phyloP scores from a whole-genome alignment of 148 eudicot genomes.

The Tetragonia tetragonoides region DNA sequence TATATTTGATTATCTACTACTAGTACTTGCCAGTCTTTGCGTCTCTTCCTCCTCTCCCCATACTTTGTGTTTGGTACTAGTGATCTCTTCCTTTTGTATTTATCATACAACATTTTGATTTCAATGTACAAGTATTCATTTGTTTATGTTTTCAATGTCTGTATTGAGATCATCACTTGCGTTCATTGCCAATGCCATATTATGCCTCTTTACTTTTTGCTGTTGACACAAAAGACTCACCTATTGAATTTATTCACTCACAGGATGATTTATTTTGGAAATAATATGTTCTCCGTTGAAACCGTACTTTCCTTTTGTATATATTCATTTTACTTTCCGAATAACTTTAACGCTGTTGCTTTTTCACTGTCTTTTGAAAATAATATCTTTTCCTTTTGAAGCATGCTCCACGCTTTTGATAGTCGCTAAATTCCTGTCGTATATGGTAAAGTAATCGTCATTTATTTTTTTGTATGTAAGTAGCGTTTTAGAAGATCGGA shows the following conservation, averaged over 20 bases:
- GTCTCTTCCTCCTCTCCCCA: not conserved
- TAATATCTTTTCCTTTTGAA: not conserved
- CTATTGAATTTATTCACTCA: not conserved
- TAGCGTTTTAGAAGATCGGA: not conserved
- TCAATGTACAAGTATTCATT: not conserved
- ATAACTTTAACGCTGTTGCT: too few species aligned
- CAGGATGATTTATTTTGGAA: not conserved
- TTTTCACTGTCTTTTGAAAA: not conserved
- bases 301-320: too few species aligned
- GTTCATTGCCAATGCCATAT: constrained; percentile 3
- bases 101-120: not conserved
- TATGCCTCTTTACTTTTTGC: not conserved
- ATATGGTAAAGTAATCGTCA: constrained; percentile 3
- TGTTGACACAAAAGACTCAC: not conserved
- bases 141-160: not conserved
- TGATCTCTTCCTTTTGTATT: not conserved
- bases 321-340: too few species aligned
- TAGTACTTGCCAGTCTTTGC: not conserved
- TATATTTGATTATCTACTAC: not conserved
- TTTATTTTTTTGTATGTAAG: not conserved
- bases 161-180: constrained; percentile 1
- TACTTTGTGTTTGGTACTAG: not conserved
- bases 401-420: not conserved
- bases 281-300: not conserved
- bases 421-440: not conserved